Percentiles rank a stretch among this genome's conserved stretches.
phyloP scores from a whole-genome alignment of 2,329 filamentous ascomycete genomes.

The Colletotrichum trifolii region DNA sequence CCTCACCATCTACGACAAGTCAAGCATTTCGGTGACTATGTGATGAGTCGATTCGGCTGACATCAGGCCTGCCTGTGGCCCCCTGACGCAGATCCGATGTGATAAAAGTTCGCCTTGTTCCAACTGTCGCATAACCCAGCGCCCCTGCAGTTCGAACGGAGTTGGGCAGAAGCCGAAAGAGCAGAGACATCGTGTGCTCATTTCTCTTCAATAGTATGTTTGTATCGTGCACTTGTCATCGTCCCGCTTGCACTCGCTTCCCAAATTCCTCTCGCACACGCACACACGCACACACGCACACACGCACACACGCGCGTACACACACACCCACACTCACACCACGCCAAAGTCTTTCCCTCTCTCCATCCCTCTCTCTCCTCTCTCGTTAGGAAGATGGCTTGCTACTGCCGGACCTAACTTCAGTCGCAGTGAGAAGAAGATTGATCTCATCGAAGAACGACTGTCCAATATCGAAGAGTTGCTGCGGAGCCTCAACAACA shows the following conservation, averaged over 20 bases:
- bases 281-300: too few species aligned
- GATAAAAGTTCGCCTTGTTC: conserved; percentile 69
- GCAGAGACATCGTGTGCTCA: conserved; percentile 65
- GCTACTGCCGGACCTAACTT: too few species aligned
- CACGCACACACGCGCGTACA: too few species aligned
- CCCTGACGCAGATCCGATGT: conserved; percentile 63
- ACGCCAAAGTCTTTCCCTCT: too few species aligned
- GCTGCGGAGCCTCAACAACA: conserved; percentile 50
- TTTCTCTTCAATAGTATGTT: conserved; percentile 70
- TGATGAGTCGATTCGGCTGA: conserved; percentile 30
- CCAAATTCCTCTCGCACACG: not conserved
- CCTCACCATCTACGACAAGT: not conserved
- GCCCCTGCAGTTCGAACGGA: conserved; percentile 66
- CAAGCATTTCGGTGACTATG: conserved; percentile 5
- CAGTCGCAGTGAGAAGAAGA: conserved; percentile 63
- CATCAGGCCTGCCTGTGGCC: conserved; percentile 19
- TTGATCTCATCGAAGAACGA: conserved; percentile 58
- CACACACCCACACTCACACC: too few species aligned
- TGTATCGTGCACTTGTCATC: not conserved
- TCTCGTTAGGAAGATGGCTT: not conserved
- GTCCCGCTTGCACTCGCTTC: conserved; percentile 3
- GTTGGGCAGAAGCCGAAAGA: conserved; percentile 66
- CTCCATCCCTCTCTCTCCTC: not conserved
- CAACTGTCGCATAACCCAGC: conserved; percentile 65
- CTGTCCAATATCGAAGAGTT: conserved; percentile 58